Conservation (phyloP, 768 basidiomycete genomes). For the Astraeus odoratus region DNA sequence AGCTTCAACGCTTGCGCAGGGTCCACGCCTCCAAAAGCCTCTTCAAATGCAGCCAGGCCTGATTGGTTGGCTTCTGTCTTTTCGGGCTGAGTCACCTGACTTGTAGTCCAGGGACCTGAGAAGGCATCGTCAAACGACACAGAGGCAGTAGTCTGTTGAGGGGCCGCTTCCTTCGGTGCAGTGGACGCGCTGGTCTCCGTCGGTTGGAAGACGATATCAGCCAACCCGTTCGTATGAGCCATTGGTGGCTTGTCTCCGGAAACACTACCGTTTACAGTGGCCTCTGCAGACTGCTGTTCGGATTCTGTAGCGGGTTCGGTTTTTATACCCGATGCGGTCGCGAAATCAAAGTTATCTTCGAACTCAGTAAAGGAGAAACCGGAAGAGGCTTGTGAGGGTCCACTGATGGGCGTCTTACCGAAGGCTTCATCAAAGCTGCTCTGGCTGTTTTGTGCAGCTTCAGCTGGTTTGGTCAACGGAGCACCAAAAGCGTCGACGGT, state of each 20-base stretch:
- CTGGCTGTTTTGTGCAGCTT: conserved; percentile 23
- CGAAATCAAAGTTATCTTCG: conserved; percentile 63
- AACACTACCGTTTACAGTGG: conserved; percentile 21
- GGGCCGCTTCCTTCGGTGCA: conserved; percentile 10
- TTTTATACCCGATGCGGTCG: conserved; percentile 26
- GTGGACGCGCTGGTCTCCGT: conserved; percentile 8
- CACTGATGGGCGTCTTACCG: conserved; percentile 41
- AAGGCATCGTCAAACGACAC: conserved; percentile 46
- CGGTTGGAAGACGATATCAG: conserved; percentile 10
- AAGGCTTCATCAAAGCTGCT: conserved; percentile 75
- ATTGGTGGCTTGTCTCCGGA: conserved; percentile 5
- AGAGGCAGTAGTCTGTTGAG: conserved; percentile 12
- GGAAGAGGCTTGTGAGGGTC: conserved; percentile 25
- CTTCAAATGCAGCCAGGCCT: conserved; percentile 35
- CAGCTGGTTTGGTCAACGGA: conserved; percentile 17
- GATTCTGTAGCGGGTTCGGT: conserved; percentile 25
- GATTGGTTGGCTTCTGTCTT: conserved; percentile 9
- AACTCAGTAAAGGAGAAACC: conserved; percentile 58
- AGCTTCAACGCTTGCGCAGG: conserved; percentile 34
- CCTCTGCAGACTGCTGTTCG: conserved; percentile 15
- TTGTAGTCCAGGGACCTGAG: conserved; percentile 16
- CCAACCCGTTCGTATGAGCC: conserved; percentile 6
- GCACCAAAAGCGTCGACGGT: conserved; percentile 37
- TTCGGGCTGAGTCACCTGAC: conserved; percentile 10
- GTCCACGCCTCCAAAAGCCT: conserved; percentile 46